Evolutionary conservation across 768 basidiomycete species (phyloP), one percentile per base, ranked within the genome.

Genomic region (Phylloporus arenicola): DNA sequence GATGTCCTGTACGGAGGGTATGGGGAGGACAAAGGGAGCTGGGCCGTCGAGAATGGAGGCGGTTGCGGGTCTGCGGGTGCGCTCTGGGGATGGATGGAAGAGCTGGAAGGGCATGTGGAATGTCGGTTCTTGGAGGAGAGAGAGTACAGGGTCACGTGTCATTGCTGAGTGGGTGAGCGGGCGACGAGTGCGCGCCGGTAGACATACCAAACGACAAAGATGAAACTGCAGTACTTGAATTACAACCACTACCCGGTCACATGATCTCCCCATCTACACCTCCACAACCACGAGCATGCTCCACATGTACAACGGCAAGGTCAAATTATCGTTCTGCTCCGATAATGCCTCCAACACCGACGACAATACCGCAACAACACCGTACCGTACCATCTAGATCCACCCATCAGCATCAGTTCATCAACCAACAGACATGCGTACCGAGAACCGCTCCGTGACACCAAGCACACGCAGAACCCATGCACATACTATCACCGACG

Each of bases 271-370:
- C 25, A 27, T 27, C 52, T 60, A 63, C 51, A 54, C 56, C 48
- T 71, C 75, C 7, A 77, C 73, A 44, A 92, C 69, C 29, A 84
- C 83, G 30, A 92, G 73, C 71, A 92, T 75, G 63, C 88, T 87
- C 92, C 93, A 99, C 74, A 94, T 84, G 67, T 87, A 98, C 68
- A 98, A 71, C n/a, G 96, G 95, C 54, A 99, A 74, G 37, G 90
- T 92, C 57, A 99, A 75, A 70, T 99, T 99, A 70, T 99, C 96
- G 69, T 98, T 98, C 71, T 99, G 96, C 63, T 86, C 86, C 17
- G 91, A 92, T 50, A 93, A 69, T 14, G 92, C 96, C 70, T 99
- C 96, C 56, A 98, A 75, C 38, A 90, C 65, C 3, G 83, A 82
- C 4, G 88, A 76, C 37, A 88, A 63, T n/a, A 70, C 67, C 25